Conservation (phyloP, 2,329 filamentous ascomycete species). For the Zarea fungicola region DNA sequence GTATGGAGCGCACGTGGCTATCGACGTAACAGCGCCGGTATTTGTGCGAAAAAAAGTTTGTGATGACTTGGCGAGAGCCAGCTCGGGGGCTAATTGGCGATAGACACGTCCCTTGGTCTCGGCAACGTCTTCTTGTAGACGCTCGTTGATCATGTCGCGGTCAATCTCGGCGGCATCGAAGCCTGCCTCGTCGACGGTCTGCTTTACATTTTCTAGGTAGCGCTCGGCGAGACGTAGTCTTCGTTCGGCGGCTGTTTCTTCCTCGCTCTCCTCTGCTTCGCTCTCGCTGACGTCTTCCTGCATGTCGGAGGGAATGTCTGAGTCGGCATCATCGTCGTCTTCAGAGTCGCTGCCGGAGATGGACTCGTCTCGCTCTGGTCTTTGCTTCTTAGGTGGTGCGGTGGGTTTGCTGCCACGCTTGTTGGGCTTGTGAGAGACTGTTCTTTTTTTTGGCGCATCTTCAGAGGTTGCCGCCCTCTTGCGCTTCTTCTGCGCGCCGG, state of each 20-base stretch:
- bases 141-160: slow-evolving; percentile 82
- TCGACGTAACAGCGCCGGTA: slow-evolving; percentile 69
- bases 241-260: slow-evolving; percentile 85
- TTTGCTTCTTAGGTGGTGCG: slow-evolving; percentile 39
- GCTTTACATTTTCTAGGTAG: slow-evolving; percentile 84
- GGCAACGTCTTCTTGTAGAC: slow-evolving; percentile 85
- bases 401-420: slow-evolving; percentile 26
- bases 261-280: slow-evolving; percentile 55
- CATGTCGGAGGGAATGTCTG: slow-evolving; percentile 34
- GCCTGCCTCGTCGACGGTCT: slow-evolving; percentile 72
- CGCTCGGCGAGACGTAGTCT: slow-evolving; percentile 82
- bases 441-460: slow-evolving; percentile 55
- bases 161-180: slow-evolving; percentile 96
- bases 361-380: slow-evolving; percentile 59
- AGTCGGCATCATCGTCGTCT: slow-evolving; percentile 62
- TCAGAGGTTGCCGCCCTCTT: slow-evolving; percentile 62
- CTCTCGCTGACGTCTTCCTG: slow-evolving; percentile 40
- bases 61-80: slow-evolving; percentile 63
- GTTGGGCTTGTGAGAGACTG: slow-evolving; percentile 41
- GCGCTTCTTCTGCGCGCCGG: slow-evolving; percentile 82
- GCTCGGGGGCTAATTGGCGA: slow-evolving; percentile 66
- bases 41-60: slow-evolving; percentile 75
- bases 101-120: slow-evolving; percentile 90
- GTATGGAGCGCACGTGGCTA: slow-evolving; percentile 73
- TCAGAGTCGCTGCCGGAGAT: slow-evolving; percentile 80